Evolutionary conservation across 129 eudicot genomes (phyloP), one percentile per base, ranked within the genome.

Genomic region (Escallonia rubra): DNA sequence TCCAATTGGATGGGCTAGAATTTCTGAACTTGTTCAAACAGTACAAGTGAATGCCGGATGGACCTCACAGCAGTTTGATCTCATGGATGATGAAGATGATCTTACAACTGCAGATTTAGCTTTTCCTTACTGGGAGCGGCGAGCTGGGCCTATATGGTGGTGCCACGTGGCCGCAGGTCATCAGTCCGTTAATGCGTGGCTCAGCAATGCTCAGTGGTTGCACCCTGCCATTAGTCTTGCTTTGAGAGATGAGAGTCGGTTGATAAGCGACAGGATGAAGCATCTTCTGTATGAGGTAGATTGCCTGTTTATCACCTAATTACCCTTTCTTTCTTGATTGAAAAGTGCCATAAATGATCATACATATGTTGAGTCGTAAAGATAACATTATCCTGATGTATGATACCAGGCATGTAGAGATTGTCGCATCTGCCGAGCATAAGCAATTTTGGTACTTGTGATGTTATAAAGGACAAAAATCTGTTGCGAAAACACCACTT

Each of bases 91-190:
- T 72, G 98, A 89, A 65, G 95, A 93, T 74, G 96, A 93, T 52
- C 66, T 87, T 14, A 84, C 98, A 10, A 87, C 79, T 62, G 98
- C 96, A 57, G 95, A 93, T 59, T 73, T 93, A 73, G 96, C 95
- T 12, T 83, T 95, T 57, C 98, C 98, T 10, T 93, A 93, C 67
- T 93, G 96, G 96, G 92, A 86, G 79, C 72, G 85, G 63, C 88
- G 95, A 58, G 90, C 83, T 74, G 98, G 96, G 77, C 98, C 98
- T 45, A 71, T 78, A 54, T 93, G 98, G 98, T 93, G 98, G 98
- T 89, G 98, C 66, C 96, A 89, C 59, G 83, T 93, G 57, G 78
- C 83, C 59, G 98, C 90, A 56, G 83, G 82, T 67, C 86, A 93
- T 78, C 83, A 73, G 2, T 66, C 45, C 39, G 69, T 84, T 43